Base-by-base conservation (phyloP, 1,284 basidiomycete genomes). In the Paramarasmius palmivorus region DNA sequence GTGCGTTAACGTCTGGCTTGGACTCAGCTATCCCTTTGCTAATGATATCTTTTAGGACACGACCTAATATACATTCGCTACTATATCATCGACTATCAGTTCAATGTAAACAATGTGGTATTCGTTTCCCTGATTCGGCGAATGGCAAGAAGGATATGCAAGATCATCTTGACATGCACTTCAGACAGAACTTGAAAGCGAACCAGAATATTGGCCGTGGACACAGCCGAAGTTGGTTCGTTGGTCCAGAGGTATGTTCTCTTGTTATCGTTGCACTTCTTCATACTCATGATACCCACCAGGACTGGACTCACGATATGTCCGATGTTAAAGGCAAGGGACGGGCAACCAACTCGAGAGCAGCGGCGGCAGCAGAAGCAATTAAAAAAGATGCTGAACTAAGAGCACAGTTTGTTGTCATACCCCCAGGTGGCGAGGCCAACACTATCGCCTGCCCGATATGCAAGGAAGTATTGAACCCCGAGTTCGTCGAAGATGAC, bases 141-240 rank as follows among this genome's bases (percentile, higher is more conserved):
- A 66, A 75, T 48, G 93, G 92, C 58, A 93, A 90, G 72, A 87
- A 86, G 65, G 79, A 78, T 23, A 82, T 95, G 76, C 86, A 97
- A 62, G 83, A 88, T 52, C 97, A 99, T 67, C 80, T 99, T 61
- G 97, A 99, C 68, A 92, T 94, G 90, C 97, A 99, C 72, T 98
- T 98, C 74, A 83, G 88, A 62, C 91, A 97, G 64, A 99, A 98
- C 66, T 83, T 91, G 59, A 90, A 94, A 67, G 89, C 92, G 34
- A 88, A 84, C 60, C 92, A 95, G 67, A 88, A 87, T 40, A 75
- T 83, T 8, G 92, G 92, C 0, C 82, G 96, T 57, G 95, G 95
- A 22, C 90, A 95, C 63, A 92, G 90, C 64, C 83, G 97, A 17
- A 88, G 89, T 59, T 99, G 95, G 96, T 92, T 97, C 55, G 82